Conservation (phyloP, 129 eudicot species). For the Flaveria robusta region DNA sequence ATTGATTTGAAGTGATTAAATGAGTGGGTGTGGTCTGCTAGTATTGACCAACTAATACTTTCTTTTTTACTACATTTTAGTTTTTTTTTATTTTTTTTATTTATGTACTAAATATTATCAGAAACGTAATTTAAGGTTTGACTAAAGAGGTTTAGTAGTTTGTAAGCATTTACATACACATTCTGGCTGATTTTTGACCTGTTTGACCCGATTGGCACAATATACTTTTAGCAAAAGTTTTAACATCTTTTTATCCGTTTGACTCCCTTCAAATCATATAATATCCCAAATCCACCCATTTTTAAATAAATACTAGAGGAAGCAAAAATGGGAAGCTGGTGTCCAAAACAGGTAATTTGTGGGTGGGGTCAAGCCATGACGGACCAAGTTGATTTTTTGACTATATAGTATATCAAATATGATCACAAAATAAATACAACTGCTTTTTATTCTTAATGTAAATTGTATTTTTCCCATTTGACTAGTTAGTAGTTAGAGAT, state of each 20-base stretch:
- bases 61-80: neutral
- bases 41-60: neutral
- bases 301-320: neutral
- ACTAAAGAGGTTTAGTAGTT: neutral
- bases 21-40: neutral
- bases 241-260: neutral
- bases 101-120: neutral
- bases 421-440: neutral
- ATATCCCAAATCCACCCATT: neutral
- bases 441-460: neutral
- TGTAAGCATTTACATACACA: conserved; percentile 1
- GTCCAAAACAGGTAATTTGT: neutral
- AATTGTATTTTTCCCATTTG: neutral
- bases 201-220: neutral
- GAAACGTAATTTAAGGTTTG: neutral
- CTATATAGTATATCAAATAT: neutral
- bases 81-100: too few relatives aligned
- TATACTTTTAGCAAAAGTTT: neutral
- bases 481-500: neutral
- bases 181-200: neutral
- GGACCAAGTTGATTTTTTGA: neutral
- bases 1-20: neutral
- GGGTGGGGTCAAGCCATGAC: neutral
- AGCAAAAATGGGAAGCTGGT: neutral
- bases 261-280: neutral